A percentile compares a stretch with the other conserved stretches of the same genome.
Conservation (phyloP, 257 asterid species). For the Gardenia jasminoides region DNA sequence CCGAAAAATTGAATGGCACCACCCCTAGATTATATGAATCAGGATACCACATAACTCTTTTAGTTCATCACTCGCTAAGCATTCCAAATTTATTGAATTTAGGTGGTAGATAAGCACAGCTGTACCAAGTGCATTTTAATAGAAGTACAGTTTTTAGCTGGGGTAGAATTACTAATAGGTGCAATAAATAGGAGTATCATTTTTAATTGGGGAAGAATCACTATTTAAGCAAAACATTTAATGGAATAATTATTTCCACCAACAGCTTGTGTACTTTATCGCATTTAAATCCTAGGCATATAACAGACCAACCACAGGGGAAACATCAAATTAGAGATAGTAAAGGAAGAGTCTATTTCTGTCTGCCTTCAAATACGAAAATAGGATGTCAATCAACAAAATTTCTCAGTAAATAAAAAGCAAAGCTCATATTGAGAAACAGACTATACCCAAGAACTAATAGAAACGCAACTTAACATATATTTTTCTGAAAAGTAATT, state of each 20-base stretch:
- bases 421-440: not conserved
- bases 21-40: conserved; percentile 51
- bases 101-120: not conserved
- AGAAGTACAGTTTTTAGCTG: not conserved
- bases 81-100: not conserved
- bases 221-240: too few relatives aligned
- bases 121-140: not conserved
- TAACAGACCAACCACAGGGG: not conserved
- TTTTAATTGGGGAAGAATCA: not conserved
- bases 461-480: not conserved
- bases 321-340: not conserved
- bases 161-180: not conserved
- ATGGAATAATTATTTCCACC: not conserved
- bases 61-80: not conserved
- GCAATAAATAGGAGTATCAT: not conserved
- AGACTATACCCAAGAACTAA: not conserved
- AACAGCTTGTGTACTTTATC: too few relatives aligned
- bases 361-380: too few relatives aligned
- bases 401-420: not conserved
- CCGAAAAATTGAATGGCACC: conserved; percentile 93
- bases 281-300: not conserved
- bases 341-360: not conserved
- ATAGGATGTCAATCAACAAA: not conserved
- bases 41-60: not conserved
- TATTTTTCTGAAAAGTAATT: not conserved